Conservation (phyloP, 148 eudicot species). For the Camellia lanceoleosa region DNA sequence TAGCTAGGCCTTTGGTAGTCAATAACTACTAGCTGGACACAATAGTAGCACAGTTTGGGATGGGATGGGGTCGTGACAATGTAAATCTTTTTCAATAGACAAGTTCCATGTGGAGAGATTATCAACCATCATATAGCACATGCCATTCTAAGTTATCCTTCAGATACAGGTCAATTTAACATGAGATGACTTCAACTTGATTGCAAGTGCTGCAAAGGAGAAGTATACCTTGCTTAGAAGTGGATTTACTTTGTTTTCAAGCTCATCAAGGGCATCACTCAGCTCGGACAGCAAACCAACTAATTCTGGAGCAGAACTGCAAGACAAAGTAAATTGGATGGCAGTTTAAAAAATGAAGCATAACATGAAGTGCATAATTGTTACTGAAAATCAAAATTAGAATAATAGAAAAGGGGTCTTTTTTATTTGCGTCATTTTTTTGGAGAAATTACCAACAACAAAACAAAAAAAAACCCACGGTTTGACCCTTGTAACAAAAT, state of each 20-base stretch:
- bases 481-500: too few species aligned
- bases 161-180: conserved; percentile 3
- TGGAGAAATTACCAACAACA: background rate
- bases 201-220: background rate
- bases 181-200: background rate
- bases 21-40: too few species aligned
- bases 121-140: background rate
- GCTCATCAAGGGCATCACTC: conserved; percentile 61
- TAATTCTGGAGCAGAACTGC: conserved; percentile 92
- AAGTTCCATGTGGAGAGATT: background rate
- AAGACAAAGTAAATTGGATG: background rate
- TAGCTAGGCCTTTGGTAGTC: too few species aligned
- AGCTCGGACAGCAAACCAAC: conserved; percentile 79
- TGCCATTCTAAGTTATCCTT: background rate
- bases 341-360: conserved; percentile 7
- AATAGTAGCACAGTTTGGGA: too few species aligned
- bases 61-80: too few species aligned
- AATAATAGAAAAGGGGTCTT: background rate
- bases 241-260: conserved; percentile 75
- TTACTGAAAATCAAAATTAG: background rate
- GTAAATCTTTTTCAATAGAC: background rate
- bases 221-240: conserved; percentile 59
- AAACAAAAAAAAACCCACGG: too few species aligned
- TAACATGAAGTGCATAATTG: background rate
- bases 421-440: background rate